Evolutionary conservation across 2,329 filamentous ascomycete genomes (phyloP).

Genomic region (Cladosporium colombiae): DNA sequence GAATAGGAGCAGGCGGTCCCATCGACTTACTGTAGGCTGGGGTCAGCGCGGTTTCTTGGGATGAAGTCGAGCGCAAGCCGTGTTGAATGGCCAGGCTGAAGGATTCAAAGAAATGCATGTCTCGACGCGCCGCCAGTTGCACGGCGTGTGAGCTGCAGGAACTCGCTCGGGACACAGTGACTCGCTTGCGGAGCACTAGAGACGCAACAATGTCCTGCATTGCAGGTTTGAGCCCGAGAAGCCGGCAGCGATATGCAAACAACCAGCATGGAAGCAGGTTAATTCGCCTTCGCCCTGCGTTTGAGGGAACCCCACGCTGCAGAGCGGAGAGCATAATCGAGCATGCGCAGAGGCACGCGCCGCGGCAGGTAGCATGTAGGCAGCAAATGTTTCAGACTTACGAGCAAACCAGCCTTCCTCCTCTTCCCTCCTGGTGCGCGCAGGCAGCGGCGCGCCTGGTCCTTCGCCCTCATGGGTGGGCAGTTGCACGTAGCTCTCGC

Average conservation of each 20-base stretch:
- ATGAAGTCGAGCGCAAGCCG: slow-evolving; percentile 16
- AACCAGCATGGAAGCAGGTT: slow-evolving; percentile 5
- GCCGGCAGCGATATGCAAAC: slow-evolving; percentile 22
- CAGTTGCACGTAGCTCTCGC: slow-evolving; percentile 84
- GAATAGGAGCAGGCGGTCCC: slow-evolving; percentile 94
- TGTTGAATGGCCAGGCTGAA: slow-evolving; percentile 15
- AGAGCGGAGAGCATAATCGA: slow-evolving; percentile 1
- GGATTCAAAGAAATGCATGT: slow-evolving; percentile 20
- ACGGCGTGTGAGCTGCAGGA: slow-evolving; percentile 19
- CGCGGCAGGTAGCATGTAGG: slow-evolving; percentile 8
- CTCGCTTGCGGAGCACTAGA: slow-evolving; percentile 21
- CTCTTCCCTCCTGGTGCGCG: slow-evolving; percentile 81
- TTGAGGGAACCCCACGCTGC: slow-evolving; percentile 17
- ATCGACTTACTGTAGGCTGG: slow-evolving; percentile 76
- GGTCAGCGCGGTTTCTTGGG: slow-evolving; percentile 30
- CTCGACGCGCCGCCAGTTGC: slow-evolving; percentile 14
- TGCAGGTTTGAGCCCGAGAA: slow-evolving; percentile 32
- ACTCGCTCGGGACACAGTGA: slow-evolving; percentile 16
- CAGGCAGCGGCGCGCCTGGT: slow-evolving; percentile 81
- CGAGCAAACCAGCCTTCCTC: slow-evolving; percentile 93
- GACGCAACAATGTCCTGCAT: slow-evolving; percentile 33
- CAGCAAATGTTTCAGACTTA: slow-evolving; percentile 59
- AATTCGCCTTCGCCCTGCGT: slow-evolving; percentile 6
- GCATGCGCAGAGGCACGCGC: slow-evolving; percentile 11
- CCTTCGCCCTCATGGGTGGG: slow-evolving; percentile 76